Evolutionary conservation across 139 green algal species (phyloP).

Genomic region (Asterochloris erici): DNA sequence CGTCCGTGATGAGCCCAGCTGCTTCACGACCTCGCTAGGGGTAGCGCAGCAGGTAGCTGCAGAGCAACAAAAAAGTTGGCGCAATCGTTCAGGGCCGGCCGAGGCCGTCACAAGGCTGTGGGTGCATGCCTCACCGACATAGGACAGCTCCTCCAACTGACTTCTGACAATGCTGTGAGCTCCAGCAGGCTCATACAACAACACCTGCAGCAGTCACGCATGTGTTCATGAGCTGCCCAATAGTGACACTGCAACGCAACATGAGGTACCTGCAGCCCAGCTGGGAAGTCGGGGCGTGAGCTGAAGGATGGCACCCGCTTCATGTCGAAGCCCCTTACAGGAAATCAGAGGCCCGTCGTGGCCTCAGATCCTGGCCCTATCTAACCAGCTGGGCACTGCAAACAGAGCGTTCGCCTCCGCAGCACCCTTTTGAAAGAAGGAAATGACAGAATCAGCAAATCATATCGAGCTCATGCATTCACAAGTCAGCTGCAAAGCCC

Average conservation of each 20-base stretch:
- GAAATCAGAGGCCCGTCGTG: too few relatives aligned
- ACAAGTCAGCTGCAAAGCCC: too few relatives aligned
- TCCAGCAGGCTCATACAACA: constrained; percentile 11
- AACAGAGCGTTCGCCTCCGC: too few relatives aligned
- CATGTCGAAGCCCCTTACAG: background rate
- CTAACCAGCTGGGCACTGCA: too few relatives aligned
- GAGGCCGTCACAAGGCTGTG: background rate
- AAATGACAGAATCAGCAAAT: too few relatives aligned
- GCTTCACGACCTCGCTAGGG: background rate
- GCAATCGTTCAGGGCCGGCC: background rate
- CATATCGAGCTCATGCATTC: too few relatives aligned
- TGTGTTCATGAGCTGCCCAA: background rate
- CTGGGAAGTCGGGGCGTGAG: constrained; percentile 13
- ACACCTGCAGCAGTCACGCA: constrained; percentile 4
- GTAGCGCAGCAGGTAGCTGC: constrained; percentile 4
- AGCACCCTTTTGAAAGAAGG: too few relatives aligned
- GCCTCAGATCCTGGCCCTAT: too few relatives aligned
- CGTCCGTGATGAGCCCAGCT: background rate
- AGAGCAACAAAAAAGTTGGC: background rate
- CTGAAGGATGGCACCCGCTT: constrained; percentile 21
- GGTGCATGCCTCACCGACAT: constrained; percentile 8
- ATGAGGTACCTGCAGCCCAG: constrained; percentile 10
- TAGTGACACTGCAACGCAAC: too few relatives aligned
- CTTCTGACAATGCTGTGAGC: constrained; percentile 4
- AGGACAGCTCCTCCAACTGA: constrained; percentile 21